These are phyloP conservation scores for Carpinus fangiana DNA, from an alignment of 306 rosid genomes.

Conservation along the genomic window DNA sequence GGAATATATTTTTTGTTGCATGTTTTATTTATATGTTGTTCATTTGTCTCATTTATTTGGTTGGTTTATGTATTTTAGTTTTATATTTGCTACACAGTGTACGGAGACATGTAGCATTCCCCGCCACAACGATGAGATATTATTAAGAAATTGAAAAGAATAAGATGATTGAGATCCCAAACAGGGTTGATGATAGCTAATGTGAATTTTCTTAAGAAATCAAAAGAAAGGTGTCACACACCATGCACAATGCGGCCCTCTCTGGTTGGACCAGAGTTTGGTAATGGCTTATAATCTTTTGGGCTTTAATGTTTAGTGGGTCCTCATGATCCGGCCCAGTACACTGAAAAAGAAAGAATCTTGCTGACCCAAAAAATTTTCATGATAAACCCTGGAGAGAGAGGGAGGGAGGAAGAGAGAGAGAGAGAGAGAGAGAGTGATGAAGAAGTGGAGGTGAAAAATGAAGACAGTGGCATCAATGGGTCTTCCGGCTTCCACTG, in stretches of 20 bases:
- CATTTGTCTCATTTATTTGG: constrained; percentile 31
- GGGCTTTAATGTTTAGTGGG: not conserved
- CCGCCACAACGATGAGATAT: not conserved
- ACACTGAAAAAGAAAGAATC: not conserved
- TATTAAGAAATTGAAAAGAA: not conserved
- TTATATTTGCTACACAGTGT: not conserved
- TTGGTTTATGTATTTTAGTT: constrained; percentile 1
- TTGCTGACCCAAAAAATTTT: not conserved
- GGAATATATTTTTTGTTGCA: not conserved
- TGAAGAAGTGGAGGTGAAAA: constrained; percentile 32
- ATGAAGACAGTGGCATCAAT: constrained; percentile 22
- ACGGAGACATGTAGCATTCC: not conserved
- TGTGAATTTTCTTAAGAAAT: too few species aligned
- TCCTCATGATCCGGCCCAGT: not conserved
- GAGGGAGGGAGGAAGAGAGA: not conserved
- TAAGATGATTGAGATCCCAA: too few species aligned
- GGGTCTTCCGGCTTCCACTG: constrained; percentile 40
- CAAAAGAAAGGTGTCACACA: too few species aligned
- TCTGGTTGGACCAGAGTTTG: not conserved
- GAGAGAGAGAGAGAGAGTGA: constrained; percentile 29
- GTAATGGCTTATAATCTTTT: not conserved
- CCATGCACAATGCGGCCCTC: too few species aligned
- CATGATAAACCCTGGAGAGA: not conserved
- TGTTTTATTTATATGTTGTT: not conserved
- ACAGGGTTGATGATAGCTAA: too few species aligned